These are phyloP conservation scores for Didymosphaeria variabile DNA, from an alignment of 2,329 filamentous ascomycete genomes.

Conservation along the genomic window DNA sequence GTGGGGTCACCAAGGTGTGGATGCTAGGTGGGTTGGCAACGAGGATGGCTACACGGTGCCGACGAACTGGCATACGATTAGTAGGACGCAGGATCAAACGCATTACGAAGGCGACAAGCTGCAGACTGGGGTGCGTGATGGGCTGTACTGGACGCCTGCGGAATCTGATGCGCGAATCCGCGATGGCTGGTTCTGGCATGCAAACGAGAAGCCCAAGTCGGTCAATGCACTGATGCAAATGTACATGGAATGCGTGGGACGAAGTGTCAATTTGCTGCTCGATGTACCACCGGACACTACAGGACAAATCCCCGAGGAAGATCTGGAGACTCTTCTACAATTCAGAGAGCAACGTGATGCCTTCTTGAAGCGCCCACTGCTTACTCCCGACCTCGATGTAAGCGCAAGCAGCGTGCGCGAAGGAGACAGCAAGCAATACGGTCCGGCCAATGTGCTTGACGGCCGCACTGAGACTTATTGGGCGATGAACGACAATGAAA, in stretches of 20 bases:
- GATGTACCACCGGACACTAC: constrained; percentile 26
- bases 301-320: constrained; percentile 15
- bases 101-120: constrained; percentile 19
- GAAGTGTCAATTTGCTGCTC: constrained; percentile 22
- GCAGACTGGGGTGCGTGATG: constrained; percentile 24
- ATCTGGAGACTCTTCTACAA: constrained; percentile 15
- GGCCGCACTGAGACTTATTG: constrained; percentile 20
- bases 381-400: background rate
- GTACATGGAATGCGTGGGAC: constrained; percentile 23
- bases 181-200: constrained; percentile 27
- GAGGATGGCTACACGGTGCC: constrained; percentile 22
- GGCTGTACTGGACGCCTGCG: constrained; percentile 25
- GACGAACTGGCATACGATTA: constrained; percentile 30
- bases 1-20: constrained; percentile 29
- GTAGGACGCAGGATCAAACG: constrained; percentile 23
- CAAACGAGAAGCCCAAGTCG: constrained; percentile 20
- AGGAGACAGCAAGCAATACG: constrained; percentile 9
- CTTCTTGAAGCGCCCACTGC: constrained; percentile 19
- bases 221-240: constrained; percentile 21
- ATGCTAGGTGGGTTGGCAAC: constrained; percentile 29
- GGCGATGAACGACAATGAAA: constrained; percentile 22
- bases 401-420: constrained; percentile 23
- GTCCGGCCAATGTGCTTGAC: constrained; percentile 23
- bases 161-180: constrained; percentile 25
- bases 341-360: constrained; percentile 22